Evolutionary conservation across 1,139 yeast species (phyloP).

Genomic region (Dujonia santamariae): DNA sequence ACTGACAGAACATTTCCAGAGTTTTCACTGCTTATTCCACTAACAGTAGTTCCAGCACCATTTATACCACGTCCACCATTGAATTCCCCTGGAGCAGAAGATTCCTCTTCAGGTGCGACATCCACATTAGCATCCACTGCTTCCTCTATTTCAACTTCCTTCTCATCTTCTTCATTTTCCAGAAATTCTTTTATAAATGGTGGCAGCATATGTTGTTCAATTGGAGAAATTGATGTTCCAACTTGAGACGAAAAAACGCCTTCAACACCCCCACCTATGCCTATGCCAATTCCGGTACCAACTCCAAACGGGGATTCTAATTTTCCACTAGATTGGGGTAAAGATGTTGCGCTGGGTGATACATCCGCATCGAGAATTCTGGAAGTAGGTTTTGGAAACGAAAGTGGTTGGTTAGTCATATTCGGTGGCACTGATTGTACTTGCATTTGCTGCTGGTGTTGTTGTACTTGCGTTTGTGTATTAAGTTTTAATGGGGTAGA

Average conservation of each 20-base stretch:
- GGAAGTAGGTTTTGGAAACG: no score
- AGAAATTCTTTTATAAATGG: neutral
- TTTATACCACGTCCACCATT: neutral
- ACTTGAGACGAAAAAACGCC: slow-evolving; percentile 3
- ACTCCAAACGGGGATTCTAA: slow-evolving; percentile 6
- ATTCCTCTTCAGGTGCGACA: no score
- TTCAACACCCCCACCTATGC: neutral
- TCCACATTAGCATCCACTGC: neutral
- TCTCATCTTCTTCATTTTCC: neutral
- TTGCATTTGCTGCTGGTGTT: no score
- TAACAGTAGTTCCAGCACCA: neutral
- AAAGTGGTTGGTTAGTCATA: no score
- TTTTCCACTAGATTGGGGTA: neutral
- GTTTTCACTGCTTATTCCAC: neutral
- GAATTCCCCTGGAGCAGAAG: neutral
- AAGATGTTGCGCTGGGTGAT: neutral
- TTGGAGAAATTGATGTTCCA: slow-evolving; percentile 5
- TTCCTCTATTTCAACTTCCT: slow-evolving; percentile 1
- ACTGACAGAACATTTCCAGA: no score
- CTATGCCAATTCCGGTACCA: neutral
- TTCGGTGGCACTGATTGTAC: no score
- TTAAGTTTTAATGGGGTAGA: slow-evolving; percentile 30
- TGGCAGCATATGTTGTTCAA: slow-evolving; percentile 2
- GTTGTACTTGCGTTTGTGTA: no score
- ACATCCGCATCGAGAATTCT: no score